A percentile compares a stretch with the other conserved stretches of the same genome.
These are phyloP conservation scores for Plectosphaerella cucumerina DNA, from an alignment of 2,329 filamentous ascomycete species.

Conservation along the genomic window DNA sequence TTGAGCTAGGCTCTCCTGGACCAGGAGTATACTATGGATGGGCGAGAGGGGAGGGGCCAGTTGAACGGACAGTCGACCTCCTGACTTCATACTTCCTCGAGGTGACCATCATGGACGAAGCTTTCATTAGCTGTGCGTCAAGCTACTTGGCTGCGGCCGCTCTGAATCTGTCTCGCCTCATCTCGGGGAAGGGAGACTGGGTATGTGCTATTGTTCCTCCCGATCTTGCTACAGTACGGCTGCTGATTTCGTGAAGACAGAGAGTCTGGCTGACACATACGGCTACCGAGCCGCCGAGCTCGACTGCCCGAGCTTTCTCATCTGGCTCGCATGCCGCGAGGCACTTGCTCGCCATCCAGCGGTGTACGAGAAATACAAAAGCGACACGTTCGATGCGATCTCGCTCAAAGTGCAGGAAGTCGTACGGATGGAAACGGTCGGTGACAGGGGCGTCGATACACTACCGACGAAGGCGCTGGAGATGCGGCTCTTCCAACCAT, in stretches of 20 bases:
- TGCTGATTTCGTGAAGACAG: background rate
- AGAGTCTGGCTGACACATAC: background rate
- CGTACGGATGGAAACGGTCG: background rate
- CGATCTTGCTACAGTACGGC: background rate
- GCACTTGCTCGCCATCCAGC: background rate
- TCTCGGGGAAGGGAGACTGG: background rate
- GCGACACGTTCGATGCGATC: background rate
- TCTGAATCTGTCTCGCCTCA: background rate
- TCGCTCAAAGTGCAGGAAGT: background rate
- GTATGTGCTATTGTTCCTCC: background rate
- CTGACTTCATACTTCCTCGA: background rate
- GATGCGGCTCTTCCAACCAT: background rate
- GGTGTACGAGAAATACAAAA: background rate
- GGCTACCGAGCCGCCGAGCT: background rate
- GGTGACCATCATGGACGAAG: background rate
- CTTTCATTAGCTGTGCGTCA: background rate
- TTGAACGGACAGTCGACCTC: background rate
- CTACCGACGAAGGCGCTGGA: background rate
- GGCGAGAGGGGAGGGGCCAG: background rate
- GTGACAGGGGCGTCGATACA: background rate
- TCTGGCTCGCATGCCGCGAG: background rate
- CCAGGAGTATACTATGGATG: background rate
- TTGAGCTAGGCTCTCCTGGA: background rate
- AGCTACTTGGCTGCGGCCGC: background rate
- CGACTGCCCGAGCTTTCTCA: background rate